A percentile compares a stretch with the other conserved stretches of the same genome.
phyloP scores from a whole-genome alignment of 169 alveolate species.

The Cystoisospora suis region DNA sequence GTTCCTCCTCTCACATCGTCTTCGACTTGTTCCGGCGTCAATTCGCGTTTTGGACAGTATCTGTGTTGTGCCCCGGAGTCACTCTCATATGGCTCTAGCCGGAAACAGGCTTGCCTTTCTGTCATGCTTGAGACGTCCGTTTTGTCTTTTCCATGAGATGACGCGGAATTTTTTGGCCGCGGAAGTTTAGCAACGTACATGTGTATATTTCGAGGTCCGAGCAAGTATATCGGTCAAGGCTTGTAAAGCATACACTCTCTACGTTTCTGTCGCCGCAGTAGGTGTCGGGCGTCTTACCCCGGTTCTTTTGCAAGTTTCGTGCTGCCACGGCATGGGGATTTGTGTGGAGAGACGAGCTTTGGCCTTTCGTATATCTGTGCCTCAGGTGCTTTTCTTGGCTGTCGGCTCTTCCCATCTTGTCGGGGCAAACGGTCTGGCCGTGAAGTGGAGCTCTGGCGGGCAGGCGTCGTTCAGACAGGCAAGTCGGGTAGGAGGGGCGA shows the following conservation, averaged over 20 bases:
- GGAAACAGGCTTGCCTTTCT: no score
- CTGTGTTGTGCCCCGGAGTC: no score
- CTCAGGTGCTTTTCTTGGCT: slow-evolving; percentile 59
- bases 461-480: no score
- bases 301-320: not conserved
- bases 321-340: not conserved
- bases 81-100: no score
- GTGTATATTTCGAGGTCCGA: not conserved
- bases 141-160: no score
- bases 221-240: not conserved
- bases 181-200: no score
- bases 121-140: no score
- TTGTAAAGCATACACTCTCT: not conserved
- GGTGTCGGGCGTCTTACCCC: not conserved
- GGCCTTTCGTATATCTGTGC: not conserved
- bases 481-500: no score
- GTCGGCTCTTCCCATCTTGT: slow-evolving; percentile 45
- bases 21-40: no score
- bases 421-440: slow-evolving; percentile 53
- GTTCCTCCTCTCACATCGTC: no score
- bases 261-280: not conserved
- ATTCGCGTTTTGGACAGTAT: no score
- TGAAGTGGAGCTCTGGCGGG: slow-evolving; percentile 60
- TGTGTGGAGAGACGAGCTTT: not conserved
- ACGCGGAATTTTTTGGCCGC: no score